phyloP scores from a whole-genome alignment of 306 rosid species.

The Malus sieversii region DNA sequence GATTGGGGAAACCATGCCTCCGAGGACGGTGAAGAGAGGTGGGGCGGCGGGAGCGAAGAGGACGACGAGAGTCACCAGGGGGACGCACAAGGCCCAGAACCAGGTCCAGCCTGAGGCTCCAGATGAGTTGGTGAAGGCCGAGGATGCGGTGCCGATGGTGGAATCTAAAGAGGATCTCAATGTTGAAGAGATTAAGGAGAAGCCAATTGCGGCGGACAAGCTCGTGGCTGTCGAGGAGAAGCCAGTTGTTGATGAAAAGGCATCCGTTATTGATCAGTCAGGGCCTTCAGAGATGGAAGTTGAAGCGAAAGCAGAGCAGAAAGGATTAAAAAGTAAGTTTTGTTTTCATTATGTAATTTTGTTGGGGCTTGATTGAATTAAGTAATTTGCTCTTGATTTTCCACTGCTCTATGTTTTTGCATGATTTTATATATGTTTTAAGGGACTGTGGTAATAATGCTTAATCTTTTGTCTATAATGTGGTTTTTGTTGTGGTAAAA shows the following conservation, averaged over 20 bases:
- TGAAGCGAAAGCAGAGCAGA: constrained; percentile 25
- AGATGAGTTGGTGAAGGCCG: constrained; percentile 24
- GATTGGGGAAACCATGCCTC: constrained; percentile 54
- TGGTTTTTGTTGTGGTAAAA: not conserved
- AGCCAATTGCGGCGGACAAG: constrained; percentile 23
- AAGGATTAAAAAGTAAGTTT: constrained; percentile 51
- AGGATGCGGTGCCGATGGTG: constrained; percentile 13
- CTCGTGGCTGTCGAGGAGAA: constrained; percentile 24
- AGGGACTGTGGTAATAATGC: not conserved
- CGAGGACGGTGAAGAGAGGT: constrained; percentile 79
- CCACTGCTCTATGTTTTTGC: not conserved
- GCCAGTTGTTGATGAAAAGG: constrained; percentile 21
- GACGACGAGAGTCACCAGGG: constrained; percentile 50
- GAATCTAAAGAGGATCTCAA: constrained; percentile 31
- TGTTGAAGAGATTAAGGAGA: constrained; percentile 35
- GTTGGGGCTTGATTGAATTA: not conserved
- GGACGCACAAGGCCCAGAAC: constrained; percentile 47
- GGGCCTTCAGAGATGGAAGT: not conserved
- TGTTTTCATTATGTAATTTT: not conserved
- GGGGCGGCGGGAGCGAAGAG: constrained; percentile 43
- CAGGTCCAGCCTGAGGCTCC: constrained; percentile 35
- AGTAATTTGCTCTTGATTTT: not conserved
- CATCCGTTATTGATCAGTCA: constrained; percentile 15
- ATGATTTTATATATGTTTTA: not conserved
- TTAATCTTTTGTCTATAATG: not conserved